These are phyloP conservation scores for Xylaria hypoxylon DNA, from an alignment of 2,329 filamentous ascomycete genomes.

Conservation along the genomic window DNA sequence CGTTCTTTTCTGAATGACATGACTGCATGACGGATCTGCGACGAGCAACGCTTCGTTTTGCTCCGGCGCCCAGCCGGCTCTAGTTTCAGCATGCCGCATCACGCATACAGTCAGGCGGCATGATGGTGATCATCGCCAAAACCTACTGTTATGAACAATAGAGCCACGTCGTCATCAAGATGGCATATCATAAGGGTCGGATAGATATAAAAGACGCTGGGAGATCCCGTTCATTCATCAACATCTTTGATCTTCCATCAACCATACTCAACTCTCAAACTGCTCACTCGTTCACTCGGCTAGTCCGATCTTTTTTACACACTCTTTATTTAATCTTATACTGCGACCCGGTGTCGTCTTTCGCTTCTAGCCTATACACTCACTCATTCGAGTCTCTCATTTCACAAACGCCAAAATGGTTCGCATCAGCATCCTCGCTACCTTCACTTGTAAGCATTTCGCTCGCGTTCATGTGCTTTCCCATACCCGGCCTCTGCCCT, in stretches of 20 bases:
- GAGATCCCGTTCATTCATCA: background rate
- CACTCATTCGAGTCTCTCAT: constrained; percentile 19
- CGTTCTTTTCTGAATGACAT: constrained; percentile 9
- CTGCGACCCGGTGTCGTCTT: constrained; percentile 37
- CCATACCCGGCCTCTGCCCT: background rate
- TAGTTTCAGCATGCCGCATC: constrained; percentile 32
- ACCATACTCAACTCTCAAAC: constrained; percentile 7
- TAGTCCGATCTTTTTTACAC: constrained; percentile 24
- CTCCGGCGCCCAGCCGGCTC: constrained; percentile 19
- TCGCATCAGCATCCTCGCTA: constrained; percentile 48
- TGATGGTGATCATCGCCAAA: constrained; percentile 6
- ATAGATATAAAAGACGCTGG: constrained; percentile 26
- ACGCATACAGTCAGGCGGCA: constrained; percentile 4
- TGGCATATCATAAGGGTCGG: background rate
- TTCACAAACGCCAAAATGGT: constrained; percentile 50
- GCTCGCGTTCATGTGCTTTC: constrained; percentile 2
- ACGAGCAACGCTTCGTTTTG: constrained; percentile 31
- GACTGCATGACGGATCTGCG: constrained; percentile 36
- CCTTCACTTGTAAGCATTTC: constrained; percentile 48
- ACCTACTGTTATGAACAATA: constrained; percentile 8
- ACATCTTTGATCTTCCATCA: constrained; percentile 12
- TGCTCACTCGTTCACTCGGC: constrained; percentile 24
- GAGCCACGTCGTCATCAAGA: background rate
- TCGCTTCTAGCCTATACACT: constrained; percentile 25
- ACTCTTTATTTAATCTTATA: constrained; percentile 21